Percentiles rank a stretch among this genome's conserved stretches.
These are phyloP conservation scores for Pythium dissimile DNA, from an alignment of 352 stramenopile species.

Conservation along the genomic window DNA sequence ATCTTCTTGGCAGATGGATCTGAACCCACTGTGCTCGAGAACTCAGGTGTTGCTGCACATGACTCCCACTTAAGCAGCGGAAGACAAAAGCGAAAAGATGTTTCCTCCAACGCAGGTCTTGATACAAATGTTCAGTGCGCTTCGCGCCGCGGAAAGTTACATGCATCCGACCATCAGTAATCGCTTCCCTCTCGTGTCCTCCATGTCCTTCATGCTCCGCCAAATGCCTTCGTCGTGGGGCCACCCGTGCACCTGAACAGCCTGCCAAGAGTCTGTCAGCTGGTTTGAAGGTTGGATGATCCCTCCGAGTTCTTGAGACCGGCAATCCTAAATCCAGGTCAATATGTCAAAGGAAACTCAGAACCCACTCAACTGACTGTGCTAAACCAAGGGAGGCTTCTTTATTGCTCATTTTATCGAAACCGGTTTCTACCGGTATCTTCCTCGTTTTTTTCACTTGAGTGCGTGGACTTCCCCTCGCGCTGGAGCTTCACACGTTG, in stretches of 20 bases:
- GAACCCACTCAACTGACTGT: too few relatives aligned
- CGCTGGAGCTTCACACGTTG: slow-evolving; percentile 5
- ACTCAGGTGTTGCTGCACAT: too few relatives aligned
- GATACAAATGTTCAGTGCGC: too few relatives aligned
- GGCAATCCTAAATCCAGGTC: background rate
- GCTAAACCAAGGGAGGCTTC: slow-evolving; percentile 1
- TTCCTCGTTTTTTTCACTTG: slow-evolving; percentile 24
- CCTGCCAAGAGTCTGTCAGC: slow-evolving; percentile 7
- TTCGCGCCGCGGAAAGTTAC: too few relatives aligned
- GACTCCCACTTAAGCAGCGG: too few relatives aligned
- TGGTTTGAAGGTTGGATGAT: slow-evolving; percentile 5
- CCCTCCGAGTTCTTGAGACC: background rate
- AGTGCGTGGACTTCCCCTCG: slow-evolving; percentile 2
- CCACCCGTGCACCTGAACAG: slow-evolving; percentile 21
- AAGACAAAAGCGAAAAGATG: too few relatives aligned
- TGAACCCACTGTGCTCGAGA: too few relatives aligned
- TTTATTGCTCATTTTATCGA: slow-evolving; percentile 4
- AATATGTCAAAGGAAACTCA: too few relatives aligned
- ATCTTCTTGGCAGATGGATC: too few relatives aligned
- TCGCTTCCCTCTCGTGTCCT: background rate
- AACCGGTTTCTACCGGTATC: slow-evolving; percentile 24
- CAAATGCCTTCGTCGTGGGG: background rate
- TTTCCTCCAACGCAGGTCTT: too few relatives aligned
- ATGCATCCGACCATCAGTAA: too few relatives aligned
- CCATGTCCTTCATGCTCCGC: background rate